Base-by-base conservation (phyloP, 2,329 filamentous ascomycete genomes). In the Taxawa tesnikishii region DNA sequence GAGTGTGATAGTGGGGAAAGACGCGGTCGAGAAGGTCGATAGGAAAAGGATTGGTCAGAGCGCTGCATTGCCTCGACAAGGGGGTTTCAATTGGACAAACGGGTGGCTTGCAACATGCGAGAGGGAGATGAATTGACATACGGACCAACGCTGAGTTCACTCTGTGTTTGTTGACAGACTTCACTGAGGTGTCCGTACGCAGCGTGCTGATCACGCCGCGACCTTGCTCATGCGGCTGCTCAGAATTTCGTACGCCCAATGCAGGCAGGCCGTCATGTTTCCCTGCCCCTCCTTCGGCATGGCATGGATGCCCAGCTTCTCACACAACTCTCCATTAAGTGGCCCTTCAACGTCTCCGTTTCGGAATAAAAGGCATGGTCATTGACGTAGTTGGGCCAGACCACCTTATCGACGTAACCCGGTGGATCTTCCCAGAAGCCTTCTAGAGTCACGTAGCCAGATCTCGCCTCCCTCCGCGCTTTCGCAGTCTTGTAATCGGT, bases 381-480 rank as follows among this genome's bases (percentile, higher is more conserved):
- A 32, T 70, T 65, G 3, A 81, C 82, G 55, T 94, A 96, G 47
- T 93, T 88, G 3, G 88, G 88, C 90, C 90, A 98, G 4, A 98
- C 90, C 33, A 98, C 71, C 51, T 81, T 73, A 53, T 96, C 87
- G 23, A 96, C 85, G 53, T 96, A 98, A 0, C 83, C 87, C 0
- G 84, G 84, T 0, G 90, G 90, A 55, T 98, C 90, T 35, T 77
- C 70, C 90, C 90, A 98, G 60, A 94, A 98, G 16, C 87, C 88
- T 48, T 94, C 67, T 23, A 59, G 50, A 27, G 83, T 88, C 17
- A 84, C 80, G 53, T 90, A 90, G 8, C 82, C 82, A 43, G 70
- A 74, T 33, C 83, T 63, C 0, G 73, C 74, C 49, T 80, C 73
- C 17, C 83, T 63, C 15, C 83, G 66, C 19, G 62, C 58, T 47